Base-by-base conservation (phyloP, 768 basidiomycete genomes). In the Leucosporidium yakuticum region DNA sequence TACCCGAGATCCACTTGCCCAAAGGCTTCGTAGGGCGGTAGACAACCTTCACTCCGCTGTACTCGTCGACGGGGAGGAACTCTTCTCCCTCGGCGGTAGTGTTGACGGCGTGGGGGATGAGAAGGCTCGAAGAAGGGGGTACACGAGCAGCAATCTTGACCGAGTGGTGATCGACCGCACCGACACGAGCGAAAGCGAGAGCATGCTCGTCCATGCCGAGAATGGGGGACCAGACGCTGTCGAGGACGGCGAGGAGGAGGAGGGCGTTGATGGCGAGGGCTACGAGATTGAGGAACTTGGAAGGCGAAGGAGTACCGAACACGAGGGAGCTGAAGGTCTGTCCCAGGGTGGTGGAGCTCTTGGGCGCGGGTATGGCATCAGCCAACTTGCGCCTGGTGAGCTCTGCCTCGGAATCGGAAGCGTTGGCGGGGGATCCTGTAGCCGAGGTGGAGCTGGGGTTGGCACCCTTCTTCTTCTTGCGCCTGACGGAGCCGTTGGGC, bases 181-280 rank as follows among this genome's bases (percentile, higher is more conserved):
- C 89, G 64, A 89, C 80, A 60, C 89, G 83, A 4, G 85, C 84
- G 77, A 87, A 91, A 19, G 80, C 78, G 68, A 88, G 83, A 74
- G 83, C 81, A 14, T 78, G 49, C 25, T 70, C 57, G 21, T 85
- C 84, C 56, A 83, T 74, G 74, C 85, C 84, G 64, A 85, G 75
- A 72, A 84, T 81, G 5, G 89, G 88, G 2, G 83, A 80, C 27
- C 80, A 70, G 57, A 83, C 78, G 69, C 85, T 83, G 75, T 91
- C 88, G 39, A 78, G 67, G 8, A 77, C 75, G 59, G 78, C 69
- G 32, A 77, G 67, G 32, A 82, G 72, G 4, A 83, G 74, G 31
- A 80, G 32, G 1, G 79, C 76, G 77, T 84, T 83, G 75, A 83
- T 76, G n/a, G 73, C 50, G 49, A 82, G 65, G 19, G 70, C 39